Evolutionary conservation across 352 stramenopile genomes (phyloP).

Genomic region (Phytophthora fragariaefolia): DNA sequence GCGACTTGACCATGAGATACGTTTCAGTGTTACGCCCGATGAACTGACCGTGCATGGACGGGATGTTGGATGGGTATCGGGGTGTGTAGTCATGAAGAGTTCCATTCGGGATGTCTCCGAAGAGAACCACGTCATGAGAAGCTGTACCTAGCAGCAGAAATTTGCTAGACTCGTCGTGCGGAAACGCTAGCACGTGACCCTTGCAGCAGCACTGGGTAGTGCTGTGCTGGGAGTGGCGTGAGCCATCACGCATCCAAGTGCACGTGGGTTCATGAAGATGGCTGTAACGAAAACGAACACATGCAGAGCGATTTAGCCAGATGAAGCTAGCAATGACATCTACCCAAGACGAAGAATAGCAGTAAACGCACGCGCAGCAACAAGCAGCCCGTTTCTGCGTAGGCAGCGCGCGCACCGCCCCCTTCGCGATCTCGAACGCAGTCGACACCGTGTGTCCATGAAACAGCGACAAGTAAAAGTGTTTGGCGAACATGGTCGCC

Average conservation of each 20-base stretch:
- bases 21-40: constrained; percentile 83
- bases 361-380: constrained; percentile 76
- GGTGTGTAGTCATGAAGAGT: constrained; percentile 70
- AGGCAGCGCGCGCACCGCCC: constrained; percentile 66
- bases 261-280: constrained; percentile 79
- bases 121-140: constrained; percentile 75
- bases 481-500: constrained; percentile 85
- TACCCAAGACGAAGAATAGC: not conserved
- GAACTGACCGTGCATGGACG: constrained; percentile 86
- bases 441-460: constrained; percentile 71
- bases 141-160: constrained; percentile 68
- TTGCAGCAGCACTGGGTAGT: constrained; percentile 82
- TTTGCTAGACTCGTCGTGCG: constrained; percentile 86
- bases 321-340: too few species aligned
- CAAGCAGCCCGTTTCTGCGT: constrained; percentile 68
- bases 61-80: constrained; percentile 75
- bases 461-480: constrained; percentile 87
- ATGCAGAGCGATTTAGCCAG: not conserved
- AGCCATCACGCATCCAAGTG: constrained; percentile 69
- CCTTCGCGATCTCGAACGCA: constrained; percentile 80
- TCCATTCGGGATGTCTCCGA: constrained; percentile 68
- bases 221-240: constrained; percentile 72
- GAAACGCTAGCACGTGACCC: constrained; percentile 62
- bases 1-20: constrained; percentile 77
- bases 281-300: constrained; percentile 28